Conservation (phyloP, 139 green algal genomes). For the Chlamydomonas sp. region DNA sequence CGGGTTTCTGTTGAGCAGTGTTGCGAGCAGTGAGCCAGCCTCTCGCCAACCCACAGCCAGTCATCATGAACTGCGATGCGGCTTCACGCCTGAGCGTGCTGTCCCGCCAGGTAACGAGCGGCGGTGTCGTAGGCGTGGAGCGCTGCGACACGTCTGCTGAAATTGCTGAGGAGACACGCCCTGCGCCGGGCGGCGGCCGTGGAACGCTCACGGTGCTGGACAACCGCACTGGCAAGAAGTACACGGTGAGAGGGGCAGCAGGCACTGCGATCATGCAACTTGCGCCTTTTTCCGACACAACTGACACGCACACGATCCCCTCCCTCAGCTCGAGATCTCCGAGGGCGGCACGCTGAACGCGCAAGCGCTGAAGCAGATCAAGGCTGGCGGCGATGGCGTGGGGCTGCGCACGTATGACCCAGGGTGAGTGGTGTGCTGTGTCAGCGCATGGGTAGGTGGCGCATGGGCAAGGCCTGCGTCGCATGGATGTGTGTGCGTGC, state of each 20-base stretch:
- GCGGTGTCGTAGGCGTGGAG: neutral
- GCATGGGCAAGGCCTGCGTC: no score
- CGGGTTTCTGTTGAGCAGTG: no score
- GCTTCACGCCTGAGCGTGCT: constrained; percentile 5
- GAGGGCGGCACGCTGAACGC: constrained; percentile 80
- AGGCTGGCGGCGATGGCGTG: constrained; percentile 76
- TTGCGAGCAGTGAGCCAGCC: no score
- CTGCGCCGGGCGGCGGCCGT: constrained; percentile 41
- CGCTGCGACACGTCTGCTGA: constrained; percentile 1
- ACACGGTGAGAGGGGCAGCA: constrained; percentile 49
- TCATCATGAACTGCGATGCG: no score
- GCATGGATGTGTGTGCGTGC: no score
- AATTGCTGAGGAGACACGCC: constrained; percentile 21
- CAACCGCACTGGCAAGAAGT: constrained; percentile 82
- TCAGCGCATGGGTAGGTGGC: no score
- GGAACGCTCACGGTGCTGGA: constrained; percentile 78
- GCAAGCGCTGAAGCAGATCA: constrained; percentile 85
- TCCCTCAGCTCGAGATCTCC: constrained; percentile 61
- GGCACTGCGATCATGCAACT: neutral
- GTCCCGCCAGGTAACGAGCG: neutral
- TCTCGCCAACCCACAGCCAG: no score
- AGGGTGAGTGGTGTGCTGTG: no score
- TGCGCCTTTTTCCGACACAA: neutral
- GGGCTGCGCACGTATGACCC: constrained; percentile 79
- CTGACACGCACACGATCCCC: neutral